Evolutionary conservation across 371 early-diverging fungal species (phyloP), one percentile per base, ranked within the genome.

Genomic region (Thermomucor indicae-seudaticae): DNA sequence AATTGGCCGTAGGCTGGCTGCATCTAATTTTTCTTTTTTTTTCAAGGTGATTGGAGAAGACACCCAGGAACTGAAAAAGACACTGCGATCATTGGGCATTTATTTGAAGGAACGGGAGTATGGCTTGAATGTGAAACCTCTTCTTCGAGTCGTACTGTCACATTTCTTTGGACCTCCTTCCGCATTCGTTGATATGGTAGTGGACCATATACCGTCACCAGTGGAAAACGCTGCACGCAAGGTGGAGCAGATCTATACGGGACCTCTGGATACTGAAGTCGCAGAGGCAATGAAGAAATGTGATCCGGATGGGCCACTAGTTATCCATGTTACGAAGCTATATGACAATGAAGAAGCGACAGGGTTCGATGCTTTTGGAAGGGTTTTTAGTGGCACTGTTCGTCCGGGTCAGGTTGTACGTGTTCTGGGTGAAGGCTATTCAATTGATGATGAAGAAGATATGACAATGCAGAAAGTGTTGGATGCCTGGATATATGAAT

Each of bases 381-480:
- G 97, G 25, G 85, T 98, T 12, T 76, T 96, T 67, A 90, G 91
- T 59, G 98, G 98, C 19, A 91, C 91, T 12, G 67, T 97, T 10
- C 74, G 67, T 19, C 58, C 64, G 4, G 95, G 93, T 3, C 88
- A 89, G 66, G 55, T 74, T 20, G 94, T 98, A 2, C 80, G 91
- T 6, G 95, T 97, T 5, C 72, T 96, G 3, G 97, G 97, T 35
- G 95, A 96, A 62, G 80, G 86, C 6, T 98, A 92, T 60, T 78
- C 90, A 1, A 71, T 87, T 0, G 94, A 93, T 30, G 96, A 97
- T 65, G 95, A 96, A 55, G 98, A 97, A 69, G 97, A 97, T 59
- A 92, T 93, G 90, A 81, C 87, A 1, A 71, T 89, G 44, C 88
- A 91, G 51, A 84, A 81, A 19, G 93, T 98, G 0, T 64, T 71